Conservation (phyloP, 768 basidiomycete species). For the Sistotremastrum niveocremeum region DNA sequence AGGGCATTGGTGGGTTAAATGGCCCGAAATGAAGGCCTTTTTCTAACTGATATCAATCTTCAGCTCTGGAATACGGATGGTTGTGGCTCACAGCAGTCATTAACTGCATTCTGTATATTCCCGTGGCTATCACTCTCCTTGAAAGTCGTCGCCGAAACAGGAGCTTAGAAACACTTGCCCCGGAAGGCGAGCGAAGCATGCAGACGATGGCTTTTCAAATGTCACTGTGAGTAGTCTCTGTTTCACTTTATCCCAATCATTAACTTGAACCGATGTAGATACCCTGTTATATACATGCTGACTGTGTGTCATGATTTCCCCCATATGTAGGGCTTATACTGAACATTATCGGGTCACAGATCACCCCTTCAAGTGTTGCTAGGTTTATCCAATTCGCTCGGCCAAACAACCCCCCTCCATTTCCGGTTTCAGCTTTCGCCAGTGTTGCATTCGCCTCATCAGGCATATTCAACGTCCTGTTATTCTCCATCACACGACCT, state of each 20-base stretch:
- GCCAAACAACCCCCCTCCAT: slow-evolving; percentile 12
- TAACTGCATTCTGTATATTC: slow-evolving; percentile 30
- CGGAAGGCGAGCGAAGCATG: too few relatives aligned
- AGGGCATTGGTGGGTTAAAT: too few relatives aligned
- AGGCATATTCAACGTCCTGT: slow-evolving; percentile 30
- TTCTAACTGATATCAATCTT: too few relatives aligned
- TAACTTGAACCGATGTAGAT: slow-evolving; percentile 16
- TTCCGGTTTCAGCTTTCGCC: slow-evolving; percentile 25
- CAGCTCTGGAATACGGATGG: slow-evolving; percentile 37
- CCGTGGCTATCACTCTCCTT: slow-evolving; percentile 24
- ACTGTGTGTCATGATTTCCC: slow-evolving; percentile 13
- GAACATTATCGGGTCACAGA: too few relatives aligned
- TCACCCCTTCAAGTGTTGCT: too few relatives aligned
- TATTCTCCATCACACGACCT: slow-evolving; percentile 27
- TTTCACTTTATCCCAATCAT: neutral
- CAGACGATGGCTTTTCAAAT: too few relatives aligned
- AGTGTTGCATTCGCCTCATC: slow-evolving; percentile 29
- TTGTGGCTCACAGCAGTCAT: slow-evolving; percentile 32
- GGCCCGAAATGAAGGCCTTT: too few relatives aligned
- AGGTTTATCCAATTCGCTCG: too few relatives aligned
- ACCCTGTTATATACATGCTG: slow-evolving; percentile 30
- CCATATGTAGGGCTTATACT: neutral
- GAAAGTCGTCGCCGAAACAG: too few relatives aligned
- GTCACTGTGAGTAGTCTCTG: too few relatives aligned
- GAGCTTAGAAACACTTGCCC: too few relatives aligned